phyloP scores from a whole-genome alignment of 768 basidiomycete genomes.

The Amanita rubescens region DNA sequence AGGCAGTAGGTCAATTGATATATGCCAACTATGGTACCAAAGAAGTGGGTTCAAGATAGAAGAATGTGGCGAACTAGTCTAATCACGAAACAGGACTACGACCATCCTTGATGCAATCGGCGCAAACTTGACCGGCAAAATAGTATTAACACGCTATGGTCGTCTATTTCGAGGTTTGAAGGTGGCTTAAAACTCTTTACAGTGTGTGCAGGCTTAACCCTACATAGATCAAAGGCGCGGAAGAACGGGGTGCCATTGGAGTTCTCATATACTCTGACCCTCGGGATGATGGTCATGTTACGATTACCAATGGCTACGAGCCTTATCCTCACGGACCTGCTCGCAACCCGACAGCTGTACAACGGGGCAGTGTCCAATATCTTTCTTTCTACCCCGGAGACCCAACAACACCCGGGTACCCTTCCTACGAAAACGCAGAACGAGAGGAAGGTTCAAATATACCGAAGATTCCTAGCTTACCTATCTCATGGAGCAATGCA shows the following conservation, averaged over 20 bases:
- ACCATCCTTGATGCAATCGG: slow-evolving; percentile 54
- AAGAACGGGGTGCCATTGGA: slow-evolving; percentile 75
- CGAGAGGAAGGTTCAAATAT: slow-evolving; percentile 52
- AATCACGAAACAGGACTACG: slow-evolving; percentile 29
- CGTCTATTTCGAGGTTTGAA: slow-evolving; percentile 80
- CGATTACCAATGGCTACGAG: slow-evolving; percentile 65
- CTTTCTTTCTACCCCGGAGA: slow-evolving; percentile 64
- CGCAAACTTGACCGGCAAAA: slow-evolving; percentile 65
- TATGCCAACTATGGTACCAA: slow-evolving; percentile 80
- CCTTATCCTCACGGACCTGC: slow-evolving; percentile 85
- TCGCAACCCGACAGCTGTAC: slow-evolving; percentile 73
- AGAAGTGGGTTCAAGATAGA: slow-evolving; percentile 25
- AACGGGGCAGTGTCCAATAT: slow-evolving; percentile 79
- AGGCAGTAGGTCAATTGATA: slow-evolving; percentile 59
- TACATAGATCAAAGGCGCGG: slow-evolving; percentile 66
- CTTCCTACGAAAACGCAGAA: slow-evolving; percentile 77
- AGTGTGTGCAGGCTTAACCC: neutral
- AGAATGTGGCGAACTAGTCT: neutral
- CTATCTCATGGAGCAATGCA: slow-evolving; percentile 84
- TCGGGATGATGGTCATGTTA: slow-evolving; percentile 78
- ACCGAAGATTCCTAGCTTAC: slow-evolving; percentile 79
- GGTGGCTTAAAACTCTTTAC: slow-evolving; percentile 27
- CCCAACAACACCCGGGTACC: slow-evolving; percentile 83
- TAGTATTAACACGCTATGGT: slow-evolving; percentile 76
- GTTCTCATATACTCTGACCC: slow-evolving; percentile 82